A percentile compares a stretch with the other conserved stretches of the same genome.
Conservation (phyloP, 1,284 basidiomycete genomes). For the Phaffia rhodozyma region DNA sequence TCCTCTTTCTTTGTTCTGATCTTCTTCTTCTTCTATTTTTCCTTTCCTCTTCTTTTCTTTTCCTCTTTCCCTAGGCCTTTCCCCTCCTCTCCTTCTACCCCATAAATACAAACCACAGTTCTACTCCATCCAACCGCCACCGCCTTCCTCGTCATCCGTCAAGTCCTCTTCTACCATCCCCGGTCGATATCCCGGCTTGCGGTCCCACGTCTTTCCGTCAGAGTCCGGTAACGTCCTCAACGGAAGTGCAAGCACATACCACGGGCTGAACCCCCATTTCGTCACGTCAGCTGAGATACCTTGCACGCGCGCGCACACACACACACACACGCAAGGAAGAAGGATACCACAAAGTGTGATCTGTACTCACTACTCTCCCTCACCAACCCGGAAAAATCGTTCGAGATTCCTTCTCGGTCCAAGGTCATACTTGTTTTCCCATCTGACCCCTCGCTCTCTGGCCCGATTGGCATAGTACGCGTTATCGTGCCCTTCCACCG, state of each 20-base stretch:
- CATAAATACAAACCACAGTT: too few species aligned
- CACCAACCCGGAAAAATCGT: constrained; percentile 79
- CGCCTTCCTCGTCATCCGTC: constrained; percentile 43
- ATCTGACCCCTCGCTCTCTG: constrained; percentile 50
- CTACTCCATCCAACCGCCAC: constrained; percentile 15
- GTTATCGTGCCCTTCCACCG: constrained; percentile 83
- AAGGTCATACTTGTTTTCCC: constrained; percentile 42
- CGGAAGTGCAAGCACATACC: constrained; percentile 68
- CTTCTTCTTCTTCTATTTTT: not conserved
- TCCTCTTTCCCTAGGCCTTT: not conserved
- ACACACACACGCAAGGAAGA: too few species aligned
- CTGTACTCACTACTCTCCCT: constrained; percentile 58
- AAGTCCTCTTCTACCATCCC: constrained; percentile 40
- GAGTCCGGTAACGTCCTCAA: constrained; percentile 67
- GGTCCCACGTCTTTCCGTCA: constrained; percentile 65
- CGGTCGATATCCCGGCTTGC: constrained; percentile 38
- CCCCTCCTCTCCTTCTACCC: not conserved
- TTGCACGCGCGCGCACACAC: too few species aligned
- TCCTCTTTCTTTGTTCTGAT: not conserved
- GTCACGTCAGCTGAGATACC: not conserved
- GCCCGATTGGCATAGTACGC: constrained; percentile 62
- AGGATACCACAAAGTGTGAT: not conserved
- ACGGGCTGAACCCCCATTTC: constrained; percentile 41
- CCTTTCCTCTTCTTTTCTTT: not conserved
- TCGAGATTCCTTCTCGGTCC: constrained; percentile 63